Evolutionary conservation across 2,329 filamentous ascomycete genomes (phyloP).

Genomic region (Blastomyces percursus): DNA sequence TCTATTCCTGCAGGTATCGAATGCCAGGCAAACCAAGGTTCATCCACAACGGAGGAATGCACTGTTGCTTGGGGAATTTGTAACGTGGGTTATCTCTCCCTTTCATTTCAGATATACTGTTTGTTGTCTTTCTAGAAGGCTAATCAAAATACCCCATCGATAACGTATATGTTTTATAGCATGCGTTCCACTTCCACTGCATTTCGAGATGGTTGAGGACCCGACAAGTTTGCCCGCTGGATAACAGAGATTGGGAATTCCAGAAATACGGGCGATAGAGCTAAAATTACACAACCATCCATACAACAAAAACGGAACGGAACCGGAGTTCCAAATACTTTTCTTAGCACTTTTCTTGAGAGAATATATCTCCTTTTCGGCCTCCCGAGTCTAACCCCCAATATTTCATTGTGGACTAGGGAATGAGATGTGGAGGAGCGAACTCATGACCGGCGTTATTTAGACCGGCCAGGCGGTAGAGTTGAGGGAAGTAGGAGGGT

Average conservation of each 20-base stretch:
- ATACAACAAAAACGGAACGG: not conserved
- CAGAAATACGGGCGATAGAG: conserved; percentile 84
- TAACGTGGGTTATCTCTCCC: conserved; percentile 56
- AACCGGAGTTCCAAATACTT: not conserved
- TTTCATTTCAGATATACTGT: not conserved
- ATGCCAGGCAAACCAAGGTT: conserved; percentile 97
- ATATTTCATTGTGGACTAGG: not conserved
- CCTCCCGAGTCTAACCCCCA: not conserved
- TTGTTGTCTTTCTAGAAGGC: conserved; percentile 4
- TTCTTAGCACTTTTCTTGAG: not conserved
- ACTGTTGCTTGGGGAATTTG: conserved; percentile 99
- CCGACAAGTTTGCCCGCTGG: conserved; percentile 92
- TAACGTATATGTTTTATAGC: conserved; percentile 44
- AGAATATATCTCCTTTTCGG: not conserved
- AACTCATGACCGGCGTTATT: not conserved
- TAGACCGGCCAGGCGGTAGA: not conserved
- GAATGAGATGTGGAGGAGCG: not conserved
- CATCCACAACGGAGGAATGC: conserved; percentile 93
- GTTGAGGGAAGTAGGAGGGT: not conserved
- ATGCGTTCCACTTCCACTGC: conserved; percentile 99
- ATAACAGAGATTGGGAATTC: conserved; percentile 99
- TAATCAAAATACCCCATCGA: not conserved
- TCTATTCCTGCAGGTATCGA: conserved; percentile 59
- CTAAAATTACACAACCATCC: not conserved
- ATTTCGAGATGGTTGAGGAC: conserved; percentile 99